phyloP scores from a whole-genome alignment of 2,329 filamentous ascomycete genomes.

The Cladosporium sp. region DNA sequence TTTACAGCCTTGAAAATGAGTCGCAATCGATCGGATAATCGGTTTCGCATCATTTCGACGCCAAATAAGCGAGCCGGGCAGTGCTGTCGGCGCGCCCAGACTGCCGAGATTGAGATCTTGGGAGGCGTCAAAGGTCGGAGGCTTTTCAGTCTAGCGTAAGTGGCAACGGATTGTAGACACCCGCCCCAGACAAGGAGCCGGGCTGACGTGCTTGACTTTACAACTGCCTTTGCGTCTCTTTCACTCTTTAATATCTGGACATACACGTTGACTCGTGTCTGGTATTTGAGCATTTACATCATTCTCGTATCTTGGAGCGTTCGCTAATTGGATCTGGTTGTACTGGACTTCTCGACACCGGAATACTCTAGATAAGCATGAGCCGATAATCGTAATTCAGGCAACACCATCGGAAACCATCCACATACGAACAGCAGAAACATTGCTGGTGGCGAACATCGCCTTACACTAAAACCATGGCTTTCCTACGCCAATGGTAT shows the following conservation, averaged over 20 bases:
- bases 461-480: conserved; percentile 23
- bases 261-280: neutral
- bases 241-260: neutral
- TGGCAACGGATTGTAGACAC: conserved; percentile 1
- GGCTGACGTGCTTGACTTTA: conserved; percentile 13
- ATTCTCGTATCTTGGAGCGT: neutral
- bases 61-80: neutral
- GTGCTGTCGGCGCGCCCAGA: conserved; percentile 1
- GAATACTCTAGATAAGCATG: neutral
- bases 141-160: neutral
- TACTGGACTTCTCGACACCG: neutral
- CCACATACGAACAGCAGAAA: neutral
- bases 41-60: neutral
- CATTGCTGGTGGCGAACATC: neutral
- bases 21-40: neutral
- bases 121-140: neutral
- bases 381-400: neutral
- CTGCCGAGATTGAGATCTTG: conserved; percentile 12
- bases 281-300: neutral
- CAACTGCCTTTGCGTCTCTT: neutral
- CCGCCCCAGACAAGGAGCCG: conserved; percentile 1
- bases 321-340: neutral
- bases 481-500: conserved; percentile 51
- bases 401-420: neutral
- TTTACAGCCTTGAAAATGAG: neutral